Evolutionary conservation across 148 eudicot genomes (phyloP), one percentile per base, ranked within the genome.

Genomic region (Vaccinium darrowii): DNA sequence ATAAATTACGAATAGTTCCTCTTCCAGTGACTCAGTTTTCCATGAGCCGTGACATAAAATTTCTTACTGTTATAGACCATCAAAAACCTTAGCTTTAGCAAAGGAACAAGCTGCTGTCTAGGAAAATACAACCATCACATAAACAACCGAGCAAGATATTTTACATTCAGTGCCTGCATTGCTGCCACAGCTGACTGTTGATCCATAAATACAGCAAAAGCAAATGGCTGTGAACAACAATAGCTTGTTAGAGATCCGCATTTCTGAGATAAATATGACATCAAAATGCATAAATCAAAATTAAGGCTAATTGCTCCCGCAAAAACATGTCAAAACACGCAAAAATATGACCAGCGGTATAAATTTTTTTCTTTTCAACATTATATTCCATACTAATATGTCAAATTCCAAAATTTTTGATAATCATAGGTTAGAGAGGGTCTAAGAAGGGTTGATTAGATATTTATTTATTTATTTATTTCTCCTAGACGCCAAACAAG

Each of bases 101-200:
- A 60, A 39, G 43, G 21, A 80, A 58, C 50, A 80, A 58, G 19
- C 47, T 15, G 11, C 72, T 21, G 49, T 19, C n/a, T 15, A 79
- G 19, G 21, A 9, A 39, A 39, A 30, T 60, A 57, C 25, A 39
- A 21, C 8, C 30, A 69, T 18, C 47, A 62, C 51, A 62, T 67
- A 75, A 63, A 67, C 23, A 65, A n/a, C 30, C 4, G 69, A 30
- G 82, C 54, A 72, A 51, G 51, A 49, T 43, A 81, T 54, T 95
- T 93, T 95, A 97, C 99, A 94, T 95, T 94, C 25, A 97, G 57
- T 23, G 92, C 93, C 84, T 94, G 96, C 93, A 93, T 87, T 49
- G 99, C 98, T 84, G 92, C 88, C 75, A 96, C 79, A 7, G 99
- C 98, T 12, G 98, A 93, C n/a, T 86, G 95, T 76, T 94, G 98